Evolutionary conservation across 140 eudicot genomes (phyloP).

Genomic region (Ambrosia hybrid): DNA sequence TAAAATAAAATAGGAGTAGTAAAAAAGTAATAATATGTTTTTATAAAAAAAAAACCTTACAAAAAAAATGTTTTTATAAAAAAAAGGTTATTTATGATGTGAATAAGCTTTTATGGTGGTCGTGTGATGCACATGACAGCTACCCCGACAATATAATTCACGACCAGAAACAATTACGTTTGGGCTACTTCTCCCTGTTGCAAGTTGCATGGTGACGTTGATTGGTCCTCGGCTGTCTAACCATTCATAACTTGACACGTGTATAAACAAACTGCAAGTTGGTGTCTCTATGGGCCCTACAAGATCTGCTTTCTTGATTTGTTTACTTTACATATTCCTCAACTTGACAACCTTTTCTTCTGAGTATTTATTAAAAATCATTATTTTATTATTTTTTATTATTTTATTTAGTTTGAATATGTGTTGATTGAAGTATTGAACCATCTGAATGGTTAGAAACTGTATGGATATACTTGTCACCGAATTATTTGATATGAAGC

Average conservation of each 20-base stretch:
- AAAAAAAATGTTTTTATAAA: too few species aligned
- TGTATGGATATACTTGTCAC: too few species aligned
- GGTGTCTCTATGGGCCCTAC: constrained; percentile 20
- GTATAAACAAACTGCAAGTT: constrained; percentile 15
- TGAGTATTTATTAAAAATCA: neutral
- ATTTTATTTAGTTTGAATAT: too few species aligned
- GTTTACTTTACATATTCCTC: constrained; percentile 33
- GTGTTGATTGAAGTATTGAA: too few species aligned
- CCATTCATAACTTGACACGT: constrained; percentile 28
- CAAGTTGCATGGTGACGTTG: constrained; percentile 40
- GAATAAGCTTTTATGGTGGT: constrained; percentile 18
- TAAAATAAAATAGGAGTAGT: too few species aligned
- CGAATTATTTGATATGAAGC: too few species aligned
- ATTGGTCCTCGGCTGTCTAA: constrained; percentile 32
- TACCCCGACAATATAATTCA: constrained; percentile 34
- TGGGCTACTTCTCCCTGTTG: constrained; percentile 30
- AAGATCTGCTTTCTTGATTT: constrained; percentile 36
- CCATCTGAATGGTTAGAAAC: too few species aligned
- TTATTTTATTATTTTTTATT: neutral
- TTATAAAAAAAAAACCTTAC: too few species aligned
- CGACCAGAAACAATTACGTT: constrained; percentile 31
- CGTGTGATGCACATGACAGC: constrained; percentile 38
- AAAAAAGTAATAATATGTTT: too few species aligned
- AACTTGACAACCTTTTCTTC: constrained; percentile 23
- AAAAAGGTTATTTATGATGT: too few species aligned